Evolutionary conservation across 1,284 basidiomycete species (phyloP), one percentile per base, ranked within the genome.

Genomic region (Cutaneotrichosporon sp.): DNA sequence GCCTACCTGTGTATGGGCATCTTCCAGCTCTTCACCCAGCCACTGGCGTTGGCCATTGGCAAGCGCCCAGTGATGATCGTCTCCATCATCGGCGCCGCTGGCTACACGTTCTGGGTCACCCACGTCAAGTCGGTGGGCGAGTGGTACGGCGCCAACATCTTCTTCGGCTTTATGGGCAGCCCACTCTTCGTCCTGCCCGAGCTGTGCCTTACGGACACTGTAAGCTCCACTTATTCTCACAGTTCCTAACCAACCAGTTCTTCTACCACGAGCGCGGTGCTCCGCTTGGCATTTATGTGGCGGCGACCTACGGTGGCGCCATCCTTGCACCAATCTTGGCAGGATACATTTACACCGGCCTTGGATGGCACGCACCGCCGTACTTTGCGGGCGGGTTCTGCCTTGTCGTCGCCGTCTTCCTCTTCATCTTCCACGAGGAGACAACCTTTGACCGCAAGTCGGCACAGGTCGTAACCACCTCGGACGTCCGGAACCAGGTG

Each of bases 381-480:
- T 49, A 62, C 54, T 46, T 64, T 15, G 55, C 56, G 3, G 57
- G 53, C 8, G 61, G 60, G 10, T 55, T 55, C 43, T 50, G 15
- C 20, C 14, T 42, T 17, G 37, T 64, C 30, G 55, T 49, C 17
- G 64, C 60, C 2, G 26, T 64, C 13, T 53, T 64, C 56, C 46
- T 63, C 12, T 56, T 65, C 49, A 46, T 67, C 39, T 63, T 65
- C 52, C 51, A 60, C 20, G 61, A 67, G 44, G 66, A 67, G 48
- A 61, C 64, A 7, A 61, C 55, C 51, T 64, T 60, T 49, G 48
- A 49, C 23, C 53, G 60, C n/a, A 33, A 18, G 9, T 15, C 23
- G 10, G 43, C 43, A 1, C 30, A 8, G 4, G 43, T 45, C 13
- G 21, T 35, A 13, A 45, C 33, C 1, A 33, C n/a, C 4, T 10